These are phyloP conservation scores for Eucalyptus camaldulensis DNA, from an alignment of 345 rosid species.

Conservation along the genomic window DNA sequence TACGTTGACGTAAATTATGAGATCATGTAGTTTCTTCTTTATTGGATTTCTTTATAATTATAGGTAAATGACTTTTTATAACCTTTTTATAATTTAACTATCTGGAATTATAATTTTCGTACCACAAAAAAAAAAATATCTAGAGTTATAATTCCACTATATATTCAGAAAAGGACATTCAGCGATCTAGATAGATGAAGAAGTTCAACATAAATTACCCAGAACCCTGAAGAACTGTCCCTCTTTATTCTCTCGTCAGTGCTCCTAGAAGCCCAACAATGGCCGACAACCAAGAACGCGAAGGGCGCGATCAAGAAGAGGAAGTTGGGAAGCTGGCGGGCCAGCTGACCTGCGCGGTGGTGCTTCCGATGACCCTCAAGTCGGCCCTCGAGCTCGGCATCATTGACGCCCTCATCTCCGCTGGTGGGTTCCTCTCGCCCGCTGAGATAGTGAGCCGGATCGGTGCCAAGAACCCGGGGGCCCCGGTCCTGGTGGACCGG, in stretches of 20 bases:
- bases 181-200: background rate
- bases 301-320: background rate
- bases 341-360: constrained; percentile 6
- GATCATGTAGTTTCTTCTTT: too few species aligned
- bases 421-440: constrained; percentile 16
- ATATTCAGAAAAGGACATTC: too few species aligned
- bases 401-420: constrained; percentile 15
- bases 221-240: too few species aligned
- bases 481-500: constrained; percentile 1
- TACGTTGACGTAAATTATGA: too few species aligned
- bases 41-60: too few species aligned
- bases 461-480: too few species aligned
- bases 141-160: too few species aligned
- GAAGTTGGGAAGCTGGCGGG: constrained; percentile 23
- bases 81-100: too few species aligned
- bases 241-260: background rate
- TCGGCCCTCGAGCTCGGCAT: constrained; percentile 34
- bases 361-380: constrained; percentile 31
- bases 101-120: too few species aligned
- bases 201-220: background rate
- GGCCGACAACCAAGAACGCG: background rate
- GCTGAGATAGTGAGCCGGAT: constrained; percentile 7
- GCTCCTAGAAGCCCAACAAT: background rate
- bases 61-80: too few species aligned
- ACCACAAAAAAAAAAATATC: too few species aligned